Evolutionary conservation across 1,139 yeast species (phyloP), one percentile per base, ranked within the genome.

Genomic region (Scheffersomyces illinoinensis): DNA sequence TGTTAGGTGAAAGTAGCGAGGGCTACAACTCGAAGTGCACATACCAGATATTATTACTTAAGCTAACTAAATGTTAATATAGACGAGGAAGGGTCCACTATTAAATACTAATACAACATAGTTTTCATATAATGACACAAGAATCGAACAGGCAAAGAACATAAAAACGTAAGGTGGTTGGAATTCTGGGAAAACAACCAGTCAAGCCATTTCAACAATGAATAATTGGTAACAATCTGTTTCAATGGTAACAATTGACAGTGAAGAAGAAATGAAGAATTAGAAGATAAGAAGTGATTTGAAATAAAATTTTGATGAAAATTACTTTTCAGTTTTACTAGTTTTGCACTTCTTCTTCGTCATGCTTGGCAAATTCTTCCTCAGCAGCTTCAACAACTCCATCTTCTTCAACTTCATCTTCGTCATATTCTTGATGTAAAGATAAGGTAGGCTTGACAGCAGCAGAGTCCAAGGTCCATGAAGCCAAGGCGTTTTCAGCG

Each of bases 381-480:
- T 75, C 81, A 53, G 76, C 86, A 63, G 81, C 87, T 60, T 79
- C 84, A 71, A 82, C 83, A 64, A 79, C 82, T 63, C 76, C 77
- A 66, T 81, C 83, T 67, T 66, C 64, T 71, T 68, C 71, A 56
- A 71, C 80, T 68, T 82, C 85, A 59, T 78, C 87, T 58, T 83
- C 88, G 67, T 85, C 87, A 65, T 85, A 89, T 58, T 85, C 89
- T 73, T 91, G 93, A 76, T 91, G 93, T 74, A 93, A 88, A 57
- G 96, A 90, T 72, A 93, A 85, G 63, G 97, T 87, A 69, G 98
- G 98, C 85, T 91, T 93, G 71, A 93, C 97, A 67, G 88, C 93
- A 67, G 98, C 97, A 70, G 91, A 86, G 79, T 93, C 98, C 73
- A 93, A 85, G 68, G 98, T 95, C 99, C 98, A 95, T 66, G 93